phyloP scores from a whole-genome alignment of 2,329 filamentous ascomycete species.

The Aspergillus intermedius region DNA sequence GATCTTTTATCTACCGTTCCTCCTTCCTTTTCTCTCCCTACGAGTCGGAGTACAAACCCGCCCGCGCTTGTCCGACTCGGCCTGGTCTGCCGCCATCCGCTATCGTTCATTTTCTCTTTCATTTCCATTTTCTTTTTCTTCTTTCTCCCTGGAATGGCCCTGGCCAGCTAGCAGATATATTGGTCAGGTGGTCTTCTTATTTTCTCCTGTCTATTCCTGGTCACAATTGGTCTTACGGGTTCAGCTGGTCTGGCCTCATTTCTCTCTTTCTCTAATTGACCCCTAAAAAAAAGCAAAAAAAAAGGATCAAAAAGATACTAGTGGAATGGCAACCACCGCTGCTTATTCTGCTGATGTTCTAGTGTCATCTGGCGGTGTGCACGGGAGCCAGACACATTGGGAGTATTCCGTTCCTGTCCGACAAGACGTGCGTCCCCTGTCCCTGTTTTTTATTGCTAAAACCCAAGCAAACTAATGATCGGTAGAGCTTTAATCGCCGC shows the following conservation, averaged over 20 bases:
- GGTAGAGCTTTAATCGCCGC: conserved; percentile 19
- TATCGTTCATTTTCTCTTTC: no score
- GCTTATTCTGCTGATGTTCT: conserved; percentile 34
- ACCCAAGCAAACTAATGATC: conserved; percentile 10
- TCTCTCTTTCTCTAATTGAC: conserved; percentile 2
- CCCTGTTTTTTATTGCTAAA: neutral
- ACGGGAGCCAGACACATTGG: conserved; percentile 28
- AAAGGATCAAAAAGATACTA: conserved; percentile 7
- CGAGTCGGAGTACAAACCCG: conserved; percentile 3
- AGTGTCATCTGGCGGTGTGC: conserved; percentile 29
- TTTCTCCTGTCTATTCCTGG: neutral
- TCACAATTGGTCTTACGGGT: conserved; percentile 10
- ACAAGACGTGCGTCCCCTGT: conserved; percentile 26
- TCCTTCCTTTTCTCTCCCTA: conserved; percentile 7
- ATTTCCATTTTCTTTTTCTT: neutral
- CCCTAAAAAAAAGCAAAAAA: neutral
- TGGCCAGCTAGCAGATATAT: neutral
- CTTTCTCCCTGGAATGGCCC: conserved; percentile 24
- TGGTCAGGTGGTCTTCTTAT: neutral
- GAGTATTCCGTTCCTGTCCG: conserved; percentile 32
- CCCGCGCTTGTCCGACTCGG: no score
- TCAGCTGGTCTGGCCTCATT: conserved; percentile 32
- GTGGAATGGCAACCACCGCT: conserved; percentile 36
- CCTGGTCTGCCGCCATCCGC: no score
- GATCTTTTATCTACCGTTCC: conserved; percentile 1